phyloP scores from a whole-genome alignment of 768 basidiomycete species.

The Lactifluus pinguis region DNA sequence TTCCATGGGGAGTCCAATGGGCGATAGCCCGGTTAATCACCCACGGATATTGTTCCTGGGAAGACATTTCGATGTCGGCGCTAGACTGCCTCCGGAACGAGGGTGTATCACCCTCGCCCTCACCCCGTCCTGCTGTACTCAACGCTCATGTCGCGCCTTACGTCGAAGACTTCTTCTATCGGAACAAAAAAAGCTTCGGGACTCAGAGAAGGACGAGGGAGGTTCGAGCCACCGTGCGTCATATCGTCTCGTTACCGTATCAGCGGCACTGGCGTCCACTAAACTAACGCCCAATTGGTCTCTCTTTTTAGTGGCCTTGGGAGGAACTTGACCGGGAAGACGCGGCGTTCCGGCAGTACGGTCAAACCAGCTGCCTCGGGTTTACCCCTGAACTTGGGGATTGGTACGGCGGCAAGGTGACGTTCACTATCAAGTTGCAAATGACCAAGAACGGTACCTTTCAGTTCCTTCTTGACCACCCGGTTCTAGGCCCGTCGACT shows the following conservation, averaged over 20 bases:
- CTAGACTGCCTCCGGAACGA: constrained; percentile 24
- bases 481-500: constrained; percentile 45
- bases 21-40: constrained; percentile 41
- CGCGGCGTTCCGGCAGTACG: constrained; percentile 24
- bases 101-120: background rate
- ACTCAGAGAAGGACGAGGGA: background rate
- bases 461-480: constrained; percentile 38
- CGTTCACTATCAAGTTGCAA: constrained; percentile 39
- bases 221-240: constrained; percentile 1
- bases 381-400: constrained; percentile 24
- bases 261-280: constrained; percentile 5
- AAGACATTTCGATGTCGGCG: constrained; percentile 24
- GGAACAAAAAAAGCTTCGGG: background rate
- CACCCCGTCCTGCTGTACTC: background rate
- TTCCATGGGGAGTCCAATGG: constrained; percentile 39
- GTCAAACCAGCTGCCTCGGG: constrained; percentile 36
- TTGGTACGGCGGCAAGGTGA: constrained; percentile 57
- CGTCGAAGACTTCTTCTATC: background rate
- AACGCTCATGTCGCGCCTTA: background rate
- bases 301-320: constrained; percentile 52
- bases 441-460: constrained; percentile 19
- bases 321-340: constrained; percentile 52
- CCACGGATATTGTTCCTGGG: constrained; percentile 24
- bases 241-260: background rate
- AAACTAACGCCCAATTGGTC: background rate